Percentiles rank a stretch among this genome's conserved stretches.
phyloP scores from a whole-genome alignment of 2,329 filamentous ascomycete species.

The Colletotrichum sansevieriae region DNA sequence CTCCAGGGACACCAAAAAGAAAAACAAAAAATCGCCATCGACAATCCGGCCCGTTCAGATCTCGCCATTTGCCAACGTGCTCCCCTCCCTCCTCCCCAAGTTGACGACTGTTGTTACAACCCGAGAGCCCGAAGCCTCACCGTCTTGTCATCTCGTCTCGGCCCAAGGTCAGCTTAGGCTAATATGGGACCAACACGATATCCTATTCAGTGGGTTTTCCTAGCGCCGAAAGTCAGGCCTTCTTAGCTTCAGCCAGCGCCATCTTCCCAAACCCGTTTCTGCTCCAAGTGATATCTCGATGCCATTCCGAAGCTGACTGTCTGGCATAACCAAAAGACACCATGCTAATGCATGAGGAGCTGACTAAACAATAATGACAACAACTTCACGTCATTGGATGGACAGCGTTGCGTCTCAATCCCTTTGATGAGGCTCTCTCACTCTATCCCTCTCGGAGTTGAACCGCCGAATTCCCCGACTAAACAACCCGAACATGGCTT shows the following conservation, averaged over 20 bases:
- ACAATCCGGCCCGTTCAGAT: conserved; percentile 25
- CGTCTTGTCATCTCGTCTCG: conserved; percentile 8
- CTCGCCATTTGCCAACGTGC: conserved; percentile 37
- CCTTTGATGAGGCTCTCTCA: not conserved
- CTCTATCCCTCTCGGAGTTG: not conserved
- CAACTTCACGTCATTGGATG: too few relatives aligned
- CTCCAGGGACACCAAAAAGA: not conserved
- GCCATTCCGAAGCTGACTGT: conserved; percentile 1
- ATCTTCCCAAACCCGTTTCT: not conserved
- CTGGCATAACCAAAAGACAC: not conserved
- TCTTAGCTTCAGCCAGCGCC: too few relatives aligned
- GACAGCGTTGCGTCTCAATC: not conserved
- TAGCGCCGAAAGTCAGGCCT: conserved; percentile 8
- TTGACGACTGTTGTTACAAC: conserved; percentile 10
- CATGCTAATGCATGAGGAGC: too few relatives aligned
- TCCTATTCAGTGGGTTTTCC: not conserved
- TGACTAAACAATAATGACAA: too few relatives aligned
- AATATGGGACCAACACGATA: too few relatives aligned
- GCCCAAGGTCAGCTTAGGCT: not conserved
- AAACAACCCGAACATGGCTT: not conserved
- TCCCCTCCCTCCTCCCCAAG: conserved; percentile 11
- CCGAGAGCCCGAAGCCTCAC: not conserved
- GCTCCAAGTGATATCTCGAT: not conserved
- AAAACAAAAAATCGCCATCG: conserved; percentile 20
- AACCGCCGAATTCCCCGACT: not conserved